These are phyloP conservation scores for Trametopsis cervina DNA, from an alignment of 768 basidiomycete genomes.

Conservation along the genomic window DNA sequence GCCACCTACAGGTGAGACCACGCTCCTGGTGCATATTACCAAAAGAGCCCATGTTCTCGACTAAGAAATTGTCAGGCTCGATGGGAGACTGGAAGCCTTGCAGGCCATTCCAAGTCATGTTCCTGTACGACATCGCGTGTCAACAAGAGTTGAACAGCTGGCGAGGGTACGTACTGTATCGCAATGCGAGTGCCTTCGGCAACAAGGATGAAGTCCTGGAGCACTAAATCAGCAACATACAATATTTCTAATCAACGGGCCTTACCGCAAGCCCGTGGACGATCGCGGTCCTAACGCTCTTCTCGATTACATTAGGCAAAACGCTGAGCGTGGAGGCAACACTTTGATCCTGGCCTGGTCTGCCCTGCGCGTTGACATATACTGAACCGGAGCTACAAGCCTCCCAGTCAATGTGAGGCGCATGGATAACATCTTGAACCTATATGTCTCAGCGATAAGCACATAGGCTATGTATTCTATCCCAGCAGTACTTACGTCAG, in stretches of 20 bases:
- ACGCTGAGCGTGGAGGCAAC: constrained; percentile 28
- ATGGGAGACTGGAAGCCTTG: constrained; percentile 31
- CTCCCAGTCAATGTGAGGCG: constrained; percentile 29
- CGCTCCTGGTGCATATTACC: constrained; percentile 28
- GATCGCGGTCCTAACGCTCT: constrained; percentile 27
- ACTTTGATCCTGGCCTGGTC: constrained; percentile 22
- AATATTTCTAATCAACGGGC: background rate
- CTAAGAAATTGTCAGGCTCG: constrained; percentile 24
- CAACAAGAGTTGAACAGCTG: background rate
- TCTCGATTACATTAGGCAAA: constrained; percentile 31
- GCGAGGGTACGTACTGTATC: constrained; percentile 23
- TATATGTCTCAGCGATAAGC: constrained; percentile 3
- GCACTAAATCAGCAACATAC: background rate
- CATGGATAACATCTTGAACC: constrained; percentile 32
- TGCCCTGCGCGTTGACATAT: constrained; percentile 23
- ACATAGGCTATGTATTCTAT: too few species aligned
- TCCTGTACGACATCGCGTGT: constrained; percentile 12
- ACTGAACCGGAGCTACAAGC: constrained; percentile 20
- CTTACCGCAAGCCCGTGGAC: constrained; percentile 28
- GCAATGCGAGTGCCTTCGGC: constrained; percentile 31
- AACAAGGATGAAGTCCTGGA: constrained; percentile 29
- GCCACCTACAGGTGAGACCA: constrained; percentile 25
- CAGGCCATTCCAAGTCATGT: constrained; percentile 30
- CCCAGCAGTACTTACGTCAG: too few species aligned
- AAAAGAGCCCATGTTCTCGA: constrained; percentile 26